phyloP scores from a whole-genome alignment of 441 rosid genomes.

The Melastoma candidum region DNA sequence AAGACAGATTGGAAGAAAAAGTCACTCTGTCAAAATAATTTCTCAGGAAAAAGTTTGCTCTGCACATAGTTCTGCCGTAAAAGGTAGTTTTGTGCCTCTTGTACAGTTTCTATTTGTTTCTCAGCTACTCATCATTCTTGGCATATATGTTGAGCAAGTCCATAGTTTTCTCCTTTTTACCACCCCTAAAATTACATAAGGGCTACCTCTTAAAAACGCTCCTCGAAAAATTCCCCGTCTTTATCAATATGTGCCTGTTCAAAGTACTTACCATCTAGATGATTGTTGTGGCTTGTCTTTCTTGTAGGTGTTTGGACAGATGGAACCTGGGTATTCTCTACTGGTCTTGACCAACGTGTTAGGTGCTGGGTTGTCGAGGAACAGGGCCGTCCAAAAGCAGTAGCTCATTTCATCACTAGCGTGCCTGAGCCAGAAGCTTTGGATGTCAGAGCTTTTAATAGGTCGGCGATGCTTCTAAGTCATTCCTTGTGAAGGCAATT shows the following conservation, averaged over 20 bases:
- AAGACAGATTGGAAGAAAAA: constrained; percentile 25
- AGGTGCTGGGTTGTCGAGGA: constrained; percentile 68
- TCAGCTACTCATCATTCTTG: not conserved
- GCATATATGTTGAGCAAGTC: too few relatives aligned
- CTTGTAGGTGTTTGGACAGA: constrained; percentile 87
- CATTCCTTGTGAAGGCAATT: not conserved
- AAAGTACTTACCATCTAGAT: not conserved
- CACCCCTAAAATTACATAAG: too few relatives aligned
- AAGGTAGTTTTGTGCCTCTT: constrained; percentile 41
- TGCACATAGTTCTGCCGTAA: constrained; percentile 85
- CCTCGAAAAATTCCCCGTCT: too few relatives aligned
- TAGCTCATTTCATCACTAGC: constrained; percentile 48
- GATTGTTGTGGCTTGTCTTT: not conserved
- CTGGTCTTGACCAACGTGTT: constrained; percentile 96
- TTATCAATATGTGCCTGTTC: too few relatives aligned
- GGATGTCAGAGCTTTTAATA: constrained; percentile 57
- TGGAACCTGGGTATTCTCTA: constrained; percentile 71
- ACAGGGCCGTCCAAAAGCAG: constrained; percentile 34
- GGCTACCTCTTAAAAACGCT: too few relatives aligned
- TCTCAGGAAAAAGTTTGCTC: constrained; percentile 39
- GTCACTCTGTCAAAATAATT: constrained; percentile 32
- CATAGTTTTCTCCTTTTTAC: too few relatives aligned
- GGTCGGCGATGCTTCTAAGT: constrained; percentile 32
- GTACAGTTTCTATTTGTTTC: constrained; percentile 1
- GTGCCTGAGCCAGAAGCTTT: constrained; percentile 95